phyloP scores from a whole-genome alignment of 176 grass and related monocot genomes.

The Pontederia paniculata region DNA sequence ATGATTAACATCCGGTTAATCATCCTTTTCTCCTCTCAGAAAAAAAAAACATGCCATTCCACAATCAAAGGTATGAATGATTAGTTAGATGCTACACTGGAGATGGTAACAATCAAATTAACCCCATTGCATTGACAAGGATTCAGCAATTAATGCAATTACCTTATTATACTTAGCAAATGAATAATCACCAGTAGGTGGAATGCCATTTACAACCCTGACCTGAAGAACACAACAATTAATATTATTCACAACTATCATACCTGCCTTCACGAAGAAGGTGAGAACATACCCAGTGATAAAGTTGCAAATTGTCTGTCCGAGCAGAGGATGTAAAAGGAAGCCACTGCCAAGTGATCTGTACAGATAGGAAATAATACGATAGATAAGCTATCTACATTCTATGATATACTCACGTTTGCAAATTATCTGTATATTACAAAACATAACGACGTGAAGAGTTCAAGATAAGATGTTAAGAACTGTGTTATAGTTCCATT shows the following conservation, averaged over 20 bases:
- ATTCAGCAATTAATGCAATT: slow-evolving; percentile 6
- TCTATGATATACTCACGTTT: neutral
- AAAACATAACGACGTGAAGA: no score
- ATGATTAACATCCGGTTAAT: no score
- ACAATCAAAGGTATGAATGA: neutral
- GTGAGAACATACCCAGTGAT: slow-evolving; percentile 70
- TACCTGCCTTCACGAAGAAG: slow-evolving; percentile 12
- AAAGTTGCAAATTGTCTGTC: slow-evolving; percentile 73
- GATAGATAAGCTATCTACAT: slow-evolving; percentile 10
- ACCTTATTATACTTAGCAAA: slow-evolving; percentile 97
- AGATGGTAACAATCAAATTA: neutral
- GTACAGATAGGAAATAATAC: slow-evolving; percentile 24
- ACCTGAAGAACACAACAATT: slow-evolving; percentile 36
- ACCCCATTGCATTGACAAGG: slow-evolving; percentile 2
- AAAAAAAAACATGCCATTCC: neutral
- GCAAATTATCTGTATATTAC: neutral
- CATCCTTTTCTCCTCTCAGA: no score
- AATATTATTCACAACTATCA: slow-evolving; percentile 5
- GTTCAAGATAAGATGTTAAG: no score
- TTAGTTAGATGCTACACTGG: no score
- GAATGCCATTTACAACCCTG: slow-evolving; percentile 72
- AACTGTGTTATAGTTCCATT: no score
- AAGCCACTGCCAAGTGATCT: slow-evolving; percentile 91
- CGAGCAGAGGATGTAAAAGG: slow-evolving; percentile 84
- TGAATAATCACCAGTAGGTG: slow-evolving; percentile 82